Conservation (phyloP, 768 basidiomycete species). For the Galerina marginata region DNA sequence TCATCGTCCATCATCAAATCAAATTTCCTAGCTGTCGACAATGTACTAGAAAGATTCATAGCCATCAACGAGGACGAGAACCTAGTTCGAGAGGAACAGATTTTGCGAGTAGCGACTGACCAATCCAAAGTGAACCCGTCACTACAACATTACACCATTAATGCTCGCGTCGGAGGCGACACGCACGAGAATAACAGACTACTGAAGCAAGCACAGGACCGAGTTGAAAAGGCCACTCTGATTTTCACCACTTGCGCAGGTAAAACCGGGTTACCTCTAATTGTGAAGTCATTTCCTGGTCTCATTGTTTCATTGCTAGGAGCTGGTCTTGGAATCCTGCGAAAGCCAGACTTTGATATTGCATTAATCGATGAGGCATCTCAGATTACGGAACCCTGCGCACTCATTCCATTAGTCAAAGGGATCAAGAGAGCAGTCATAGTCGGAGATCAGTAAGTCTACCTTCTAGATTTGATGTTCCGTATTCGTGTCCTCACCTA, state of each 20-base stretch:
- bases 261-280: slow-evolving; percentile 16
- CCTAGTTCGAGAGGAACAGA: slow-evolving; percentile 57
- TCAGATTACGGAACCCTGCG: slow-evolving; percentile 69
- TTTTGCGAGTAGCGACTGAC: slow-evolving; percentile 74
- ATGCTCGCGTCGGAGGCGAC: slow-evolving; percentile 68
- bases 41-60: slow-evolving; percentile 69
- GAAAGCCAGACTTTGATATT: slow-evolving; percentile 61
- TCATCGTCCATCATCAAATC: neutral
- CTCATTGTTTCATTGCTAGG: slow-evolving; percentile 30
- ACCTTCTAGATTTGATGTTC: neutral
- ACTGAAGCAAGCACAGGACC: slow-evolving; percentile 61
- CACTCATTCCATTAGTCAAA: slow-evolving; percentile 72
- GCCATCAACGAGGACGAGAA: slow-evolving; percentile 46
- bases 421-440: slow-evolving; percentile 61
- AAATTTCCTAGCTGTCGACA: slow-evolving; percentile 61
- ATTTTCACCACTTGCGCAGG: slow-evolving; percentile 73
- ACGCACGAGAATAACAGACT: slow-evolving; percentile 62
- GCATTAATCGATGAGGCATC: slow-evolving; percentile 75
- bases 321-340: slow-evolving; percentile 62
- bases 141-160: slow-evolving; percentile 64
- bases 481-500: neutral
- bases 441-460: slow-evolving; percentile 71
- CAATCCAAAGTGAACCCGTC: slow-evolving; percentile 62
- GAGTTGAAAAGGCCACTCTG: slow-evolving; percentile 59
- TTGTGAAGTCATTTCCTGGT: neutral